Base-by-base conservation (phyloP, 2,329 filamentous ascomycete genomes). In the Cladosporium sp. region DNA sequence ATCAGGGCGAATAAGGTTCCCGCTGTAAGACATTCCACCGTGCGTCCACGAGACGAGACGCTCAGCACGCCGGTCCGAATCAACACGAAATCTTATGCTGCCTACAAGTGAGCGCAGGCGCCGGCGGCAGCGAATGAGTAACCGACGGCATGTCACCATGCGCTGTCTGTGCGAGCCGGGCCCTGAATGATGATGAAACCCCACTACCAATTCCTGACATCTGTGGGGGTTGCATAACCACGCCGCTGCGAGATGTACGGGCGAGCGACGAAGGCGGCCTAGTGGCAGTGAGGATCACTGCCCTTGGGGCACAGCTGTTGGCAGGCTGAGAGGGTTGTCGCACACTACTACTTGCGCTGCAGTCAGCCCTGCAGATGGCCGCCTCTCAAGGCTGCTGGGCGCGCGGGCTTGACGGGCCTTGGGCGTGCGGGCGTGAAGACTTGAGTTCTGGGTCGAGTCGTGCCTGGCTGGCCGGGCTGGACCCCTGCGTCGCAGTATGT, bases 301-400 rank as follows among this genome's bases (percentile, higher is more conserved):
- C 40, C 12, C 16, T 46, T 61, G 60, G 46, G n/a, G 55, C 33
- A 35, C 55, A 40, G 33, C 33, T 57, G 55, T 33, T 57, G 55
- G 37, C 40, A 60, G 37, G 57, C 57, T 46, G 52, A 31, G 26
- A 55, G 52, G 52, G 52, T 31, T 46, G 57, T 60, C 28, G 49
- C 60, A 53, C 29, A 55, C 60, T 57, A 21, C 50, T 52, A 35
- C 61, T 40, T 57, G 33, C 55, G 55, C 55, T 57, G 55, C 55
- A 57, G 61, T 63, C 61, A 63, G 61, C 61, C 61, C 52, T 63
- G 61, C 61, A 63, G 61, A 33, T 44, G 28, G 58, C 26, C 60
- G 60, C 60, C 46, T 53, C 53, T 35, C 46, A 62, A 53, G 60
- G 60, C 60, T 62, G 60, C 60, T 62, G 49, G 60, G 60, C 60